Base-by-base conservation (phyloP, 805 yeast genomes). In the Saturnispora ahearnii region DNA sequence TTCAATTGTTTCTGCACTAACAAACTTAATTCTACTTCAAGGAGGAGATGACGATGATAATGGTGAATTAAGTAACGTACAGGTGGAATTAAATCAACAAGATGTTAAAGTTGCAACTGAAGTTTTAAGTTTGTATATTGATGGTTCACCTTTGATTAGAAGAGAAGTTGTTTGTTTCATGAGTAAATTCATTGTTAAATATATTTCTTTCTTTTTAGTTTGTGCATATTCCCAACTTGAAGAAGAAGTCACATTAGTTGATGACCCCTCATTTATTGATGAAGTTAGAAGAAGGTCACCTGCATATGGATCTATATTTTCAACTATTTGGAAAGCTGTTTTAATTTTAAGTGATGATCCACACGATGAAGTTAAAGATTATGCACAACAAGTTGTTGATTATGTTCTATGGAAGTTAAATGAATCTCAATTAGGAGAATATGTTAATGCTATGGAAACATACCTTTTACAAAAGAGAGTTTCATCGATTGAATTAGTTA, bases 91-190 rank as follows among this genome's bases (percentile, higher is more conserved):
- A 51, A 79, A 74, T 58, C 79, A 78, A 51, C 87, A 82, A 56
- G 95, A 88, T 58, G 70, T 84, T 21, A 77, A 76, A 48, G 69
- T 89, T 34, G 87, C 95, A 1, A 76, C 81, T 52, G 78, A 82
- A 0, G 78, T 88, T 0, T 63, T 90, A 30, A 72, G 78, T 12
- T 66, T 87, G 30, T 74, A 88, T 2, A 83, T 85, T 43, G 98
- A 93, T 66, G 98, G 96, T 0, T 86, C 96, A 0, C 80, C 96
- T 0, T 68, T 91, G 56, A 96, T 93, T 1, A 70, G 99, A 51
- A 81, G 88, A 55, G 98, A 93, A 62, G 77, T 87, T 9, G 79
- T 86, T 6, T 81, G 82, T 26, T 86, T 86, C 59, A 76, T 89
- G 49, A 84, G 93, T 36, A 77, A 81, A 43, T 81, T 87, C 61